Percentiles rank a stretch among this genome's conserved stretches.
Conservation (phyloP, 2,329 filamentous ascomycete species). For the Ciborinia camelliae region DNA sequence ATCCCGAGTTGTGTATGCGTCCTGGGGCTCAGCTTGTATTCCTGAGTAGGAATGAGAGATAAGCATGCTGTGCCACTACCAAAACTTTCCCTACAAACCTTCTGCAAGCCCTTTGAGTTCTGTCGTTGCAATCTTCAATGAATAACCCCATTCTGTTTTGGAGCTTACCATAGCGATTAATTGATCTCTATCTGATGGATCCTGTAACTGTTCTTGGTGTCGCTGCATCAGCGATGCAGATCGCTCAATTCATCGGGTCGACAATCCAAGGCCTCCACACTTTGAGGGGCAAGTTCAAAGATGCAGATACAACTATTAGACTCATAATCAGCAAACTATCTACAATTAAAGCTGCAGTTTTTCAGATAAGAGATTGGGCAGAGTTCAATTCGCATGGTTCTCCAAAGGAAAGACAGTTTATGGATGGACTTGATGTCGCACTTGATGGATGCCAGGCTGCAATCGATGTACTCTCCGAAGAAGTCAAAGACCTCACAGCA, state of each 20-base stretch:
- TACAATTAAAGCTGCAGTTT: constrained; percentile 21
- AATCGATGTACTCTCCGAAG: constrained; percentile 39
- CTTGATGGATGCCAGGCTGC: constrained; percentile 39
- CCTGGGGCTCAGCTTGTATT: constrained; percentile 1
- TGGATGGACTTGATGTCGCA: constrained; percentile 37
- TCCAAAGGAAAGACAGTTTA: constrained; percentile 33
- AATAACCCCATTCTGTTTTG: too few relatives aligned
- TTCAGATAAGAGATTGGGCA: constrained; percentile 22
- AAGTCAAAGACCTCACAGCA: constrained; percentile 30
- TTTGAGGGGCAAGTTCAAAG: constrained; percentile 20
- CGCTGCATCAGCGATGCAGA: constrained; percentile 12
- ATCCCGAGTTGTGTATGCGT: neutral
- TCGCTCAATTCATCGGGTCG: constrained; percentile 15
- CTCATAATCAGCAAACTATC: constrained; percentile 19
- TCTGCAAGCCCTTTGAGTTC: neutral
- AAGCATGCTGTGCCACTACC: neutral
- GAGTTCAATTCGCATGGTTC: constrained; percentile 22
- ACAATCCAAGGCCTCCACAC: constrained; percentile 20
- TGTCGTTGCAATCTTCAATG: neutral
- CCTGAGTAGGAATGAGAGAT: neutral
- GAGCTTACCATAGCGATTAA: neutral
- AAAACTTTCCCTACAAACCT: neutral
- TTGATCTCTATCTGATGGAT: constrained; percentile 5
- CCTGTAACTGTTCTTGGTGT: constrained; percentile 10
- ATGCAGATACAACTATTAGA: constrained; percentile 20